Evolutionary conservation across 371 early-diverging fungal genomes (phyloP).

Genomic region (Lichtheimia hyalospora): DNA sequence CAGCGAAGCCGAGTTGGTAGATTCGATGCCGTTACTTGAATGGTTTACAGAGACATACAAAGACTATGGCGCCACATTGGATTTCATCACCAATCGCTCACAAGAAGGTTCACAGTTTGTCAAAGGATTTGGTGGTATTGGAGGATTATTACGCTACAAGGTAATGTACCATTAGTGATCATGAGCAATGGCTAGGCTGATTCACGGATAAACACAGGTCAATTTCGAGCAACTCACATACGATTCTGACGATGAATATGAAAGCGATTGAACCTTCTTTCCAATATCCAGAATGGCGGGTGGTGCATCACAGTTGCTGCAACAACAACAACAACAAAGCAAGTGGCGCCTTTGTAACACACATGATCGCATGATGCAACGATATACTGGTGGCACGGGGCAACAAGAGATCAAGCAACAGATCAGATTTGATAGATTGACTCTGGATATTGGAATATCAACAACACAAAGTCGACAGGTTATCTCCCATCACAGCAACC

Average conservation of each 20-base stretch:
- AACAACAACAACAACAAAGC: not conserved
- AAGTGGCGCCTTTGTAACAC: not conserved
- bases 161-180: too few relatives aligned
- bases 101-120: conserved; percentile 99
- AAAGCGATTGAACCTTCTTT: conserved; percentile 33
- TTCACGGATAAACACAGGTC: conserved; percentile 80
- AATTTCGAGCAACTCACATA: conserved; percentile 65
- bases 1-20: conserved; percentile 75
- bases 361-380: not conserved
- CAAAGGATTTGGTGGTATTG: conserved; percentile 99
- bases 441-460: conserved; percentile 19
- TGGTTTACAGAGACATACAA: conserved; percentile 99
- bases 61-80: conserved; percentile 91
- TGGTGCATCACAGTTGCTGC: conserved; percentile 8
- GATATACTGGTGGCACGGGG: not conserved
- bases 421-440: not conserved
- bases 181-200: too few relatives aligned
- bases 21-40: conserved; percentile 87
- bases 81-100: conserved; percentile 97
- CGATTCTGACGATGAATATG: conserved; percentile 46
- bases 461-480: conserved; percentile 6
- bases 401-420: not conserved
- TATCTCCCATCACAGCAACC: conserved; percentile 2
- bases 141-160: conserved; percentile 87
- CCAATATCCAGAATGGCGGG: conserved; percentile 26